Evolutionary conservation across 1,139 yeast species (phyloP).

Genomic region (Sugiyamaella grinbergsii): DNA sequence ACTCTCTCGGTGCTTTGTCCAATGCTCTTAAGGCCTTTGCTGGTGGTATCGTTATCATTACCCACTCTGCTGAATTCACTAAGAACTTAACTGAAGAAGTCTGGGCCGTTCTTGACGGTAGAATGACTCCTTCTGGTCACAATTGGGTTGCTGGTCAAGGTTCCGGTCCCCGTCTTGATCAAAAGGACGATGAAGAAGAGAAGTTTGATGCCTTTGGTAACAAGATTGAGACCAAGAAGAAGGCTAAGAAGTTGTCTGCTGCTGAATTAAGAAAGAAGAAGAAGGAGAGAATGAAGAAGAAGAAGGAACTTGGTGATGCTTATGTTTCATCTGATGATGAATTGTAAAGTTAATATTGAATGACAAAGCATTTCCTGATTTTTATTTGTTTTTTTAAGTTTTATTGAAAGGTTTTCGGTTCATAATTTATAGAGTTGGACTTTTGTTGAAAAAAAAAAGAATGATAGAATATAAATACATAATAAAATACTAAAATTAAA

Average conservation of each 20-base stretch:
- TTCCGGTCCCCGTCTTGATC: constrained; percentile 96
- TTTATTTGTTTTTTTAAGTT: constrained; percentile 13
- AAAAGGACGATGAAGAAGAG: constrained; percentile 97
- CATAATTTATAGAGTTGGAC: constrained; percentile 18
- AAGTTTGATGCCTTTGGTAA: constrained; percentile 99
- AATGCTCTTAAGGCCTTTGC: constrained; percentile 98
- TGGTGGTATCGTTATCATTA: constrained; percentile 99
- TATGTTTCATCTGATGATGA: constrained; percentile 96
- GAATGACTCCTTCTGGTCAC: constrained; percentile 99
- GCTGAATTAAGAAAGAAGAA: constrained; percentile 99
- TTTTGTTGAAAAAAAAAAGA: constrained; percentile 10
- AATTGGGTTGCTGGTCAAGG: constrained; percentile 99
- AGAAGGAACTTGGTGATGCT: constrained; percentile 99
- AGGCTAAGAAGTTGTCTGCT: constrained; percentile 96
- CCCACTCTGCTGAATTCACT: constrained; percentile 99
- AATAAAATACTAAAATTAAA: constrained; percentile 3
- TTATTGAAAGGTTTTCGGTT: constrained; percentile 12
- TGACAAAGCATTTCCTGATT: constrained; percentile 7
- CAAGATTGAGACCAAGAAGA: constrained; percentile 95
- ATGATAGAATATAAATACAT: constrained; percentile 14
- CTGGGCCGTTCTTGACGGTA: constrained; percentile 98
- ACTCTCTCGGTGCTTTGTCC: constrained; percentile 98
- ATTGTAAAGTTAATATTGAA: constrained; percentile 41
- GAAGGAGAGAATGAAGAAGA: constrained; percentile 99
- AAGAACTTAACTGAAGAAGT: constrained; percentile 99